Conservation (phyloP, 2,329 filamentous ascomycete species). For the Cryoendolithus antarcticus region DNA sequence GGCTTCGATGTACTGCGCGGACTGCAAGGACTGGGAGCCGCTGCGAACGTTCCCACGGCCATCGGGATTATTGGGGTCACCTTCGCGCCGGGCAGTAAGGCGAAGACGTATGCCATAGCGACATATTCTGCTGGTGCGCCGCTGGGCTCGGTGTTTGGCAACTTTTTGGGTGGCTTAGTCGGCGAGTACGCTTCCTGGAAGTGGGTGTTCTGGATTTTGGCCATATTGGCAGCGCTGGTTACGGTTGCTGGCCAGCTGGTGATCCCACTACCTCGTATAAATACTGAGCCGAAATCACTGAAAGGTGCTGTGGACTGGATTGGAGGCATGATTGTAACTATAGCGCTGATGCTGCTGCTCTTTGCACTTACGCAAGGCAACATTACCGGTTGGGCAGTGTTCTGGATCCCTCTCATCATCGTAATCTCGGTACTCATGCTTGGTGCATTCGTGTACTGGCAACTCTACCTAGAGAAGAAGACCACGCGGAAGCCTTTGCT, state of each 20-base stretch:
- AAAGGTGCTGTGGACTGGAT: conserved; percentile 52
- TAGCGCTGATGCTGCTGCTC: conserved; percentile 49
- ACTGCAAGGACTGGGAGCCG: conserved; percentile 55
- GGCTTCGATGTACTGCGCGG: conserved; percentile 55
- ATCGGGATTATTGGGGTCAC: conserved; percentile 58
- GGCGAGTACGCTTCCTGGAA: conserved; percentile 51
- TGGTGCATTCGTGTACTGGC: conserved; percentile 47
- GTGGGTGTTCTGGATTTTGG: conserved; percentile 55
- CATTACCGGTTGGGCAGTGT: conserved; percentile 52
- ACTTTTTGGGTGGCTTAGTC: conserved; percentile 51
- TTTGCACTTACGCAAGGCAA: conserved; percentile 59
- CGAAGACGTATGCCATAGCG: conserved; percentile 60
- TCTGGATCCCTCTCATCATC: conserved; percentile 50
- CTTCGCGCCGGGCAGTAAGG: conserved; percentile 49
- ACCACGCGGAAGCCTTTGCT: conserved; percentile 45
- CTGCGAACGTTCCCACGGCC: conserved; percentile 58
- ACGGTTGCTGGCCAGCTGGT: conserved; percentile 46
- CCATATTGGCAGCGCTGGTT: conserved; percentile 46
- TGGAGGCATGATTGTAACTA: conserved; percentile 50
- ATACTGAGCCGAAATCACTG: conserved; percentile 11
- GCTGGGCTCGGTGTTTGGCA: conserved; percentile 52
- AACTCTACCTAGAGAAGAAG: conserved; percentile 45
- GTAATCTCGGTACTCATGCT: conserved; percentile 47
- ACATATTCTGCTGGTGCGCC: conserved; percentile 53
- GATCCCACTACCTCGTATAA: conserved; percentile 40